Conservation (phyloP, 257 asterid genomes). For the Nicotiana tabacum region DNA sequence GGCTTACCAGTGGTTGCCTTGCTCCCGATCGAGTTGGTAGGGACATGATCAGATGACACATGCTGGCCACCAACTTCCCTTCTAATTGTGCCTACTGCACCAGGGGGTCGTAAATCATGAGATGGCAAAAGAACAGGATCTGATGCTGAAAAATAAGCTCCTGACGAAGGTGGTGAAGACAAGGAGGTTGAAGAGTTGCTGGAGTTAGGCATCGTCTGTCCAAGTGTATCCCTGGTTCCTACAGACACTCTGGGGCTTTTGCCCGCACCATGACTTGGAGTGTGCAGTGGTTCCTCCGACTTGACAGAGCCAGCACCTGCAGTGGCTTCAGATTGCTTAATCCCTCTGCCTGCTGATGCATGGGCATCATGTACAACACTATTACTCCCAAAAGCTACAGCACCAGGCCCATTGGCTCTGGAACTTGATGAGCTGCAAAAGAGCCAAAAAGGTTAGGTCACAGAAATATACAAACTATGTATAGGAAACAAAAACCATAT, state of each 20-base stretch:
- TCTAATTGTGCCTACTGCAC: conserved; percentile 19
- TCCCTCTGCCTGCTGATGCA: conserved; percentile 16
- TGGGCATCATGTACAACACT: conserved; percentile 24
- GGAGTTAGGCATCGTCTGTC: conserved; percentile 8
- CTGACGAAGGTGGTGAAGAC: conserved; percentile 5
- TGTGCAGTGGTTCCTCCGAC: conserved; percentile 31
- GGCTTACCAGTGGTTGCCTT: conserved; percentile 27
- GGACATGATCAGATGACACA: conserved; percentile 10
- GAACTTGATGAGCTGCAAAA: conserved; percentile 47
- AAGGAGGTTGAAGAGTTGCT: conserved; percentile 8
- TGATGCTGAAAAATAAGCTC: conserved; percentile 20
- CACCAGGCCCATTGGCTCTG: conserved; percentile 43
- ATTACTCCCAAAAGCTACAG: conserved; percentile 33
- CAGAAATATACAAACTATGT: not conserved
- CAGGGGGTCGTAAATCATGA: conserved; percentile 19
- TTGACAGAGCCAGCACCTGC: conserved; percentile 26
- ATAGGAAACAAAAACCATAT: not conserved
- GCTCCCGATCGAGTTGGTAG: conserved; percentile 4
- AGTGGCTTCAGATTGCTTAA: conserved; percentile 6
- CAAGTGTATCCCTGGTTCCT: conserved; percentile 8
- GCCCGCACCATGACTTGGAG: conserved; percentile 19
- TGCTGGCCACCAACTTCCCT: conserved; percentile 12
- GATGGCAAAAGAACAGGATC: conserved; percentile 21
- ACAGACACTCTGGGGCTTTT: conserved; percentile 7
- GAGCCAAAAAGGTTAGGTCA: conserved; percentile 5